Base-by-base conservation (phyloP, 2,329 filamentous ascomycete genomes). In the Fusarium floridanum region DNA sequence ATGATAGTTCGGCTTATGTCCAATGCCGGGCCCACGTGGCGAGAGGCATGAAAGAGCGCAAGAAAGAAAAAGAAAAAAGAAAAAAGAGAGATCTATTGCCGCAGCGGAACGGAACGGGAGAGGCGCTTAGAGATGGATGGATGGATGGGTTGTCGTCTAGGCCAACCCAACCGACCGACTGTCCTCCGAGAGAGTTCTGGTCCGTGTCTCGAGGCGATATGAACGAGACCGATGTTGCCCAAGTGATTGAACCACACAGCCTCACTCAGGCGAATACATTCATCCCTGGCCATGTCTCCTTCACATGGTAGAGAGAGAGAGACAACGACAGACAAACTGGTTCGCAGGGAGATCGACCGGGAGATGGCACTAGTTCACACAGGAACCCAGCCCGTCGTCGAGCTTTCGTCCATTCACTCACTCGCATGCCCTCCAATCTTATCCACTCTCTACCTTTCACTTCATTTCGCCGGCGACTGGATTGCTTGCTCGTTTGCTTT, bases 21-120 rank as follows among this genome's bases (percentile, higher is more conserved):
- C 77, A 78, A 70, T 78, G 67, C 71, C 61, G 66, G 45, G 69
- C 66, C 77, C 75, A 78, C 76, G 77, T 78, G 77, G 75, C 77
- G 36, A 48, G 37, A 32, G 27, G 48, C 36, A 59, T 60, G 48
- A 64, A 69, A 43, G 34, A 61, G 61, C 74, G 56, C 71, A 34
- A 34, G 32, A 29, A 29, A 29, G 27, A 10, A 29, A 29, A 9
- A 29, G 8, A 3, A 29, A 29, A 10, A 29, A 29, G 32, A 37
- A 6, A 37, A 17, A 53, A n/a, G n/a, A n/a, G 27, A 53, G 27
- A 53, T 67, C 34, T 50, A 60, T 72, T 48, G 45, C 53, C 37
- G 53, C 57, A 20, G 59, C 61, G 61, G 72, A 73, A 67, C n/a
- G 71, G 64, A 67, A 70, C 76, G 76, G 76, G 67, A 71, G 74